Base-by-base conservation (phyloP, 768 basidiomycete genomes). In the Fibroporia radiculosa region DNA sequence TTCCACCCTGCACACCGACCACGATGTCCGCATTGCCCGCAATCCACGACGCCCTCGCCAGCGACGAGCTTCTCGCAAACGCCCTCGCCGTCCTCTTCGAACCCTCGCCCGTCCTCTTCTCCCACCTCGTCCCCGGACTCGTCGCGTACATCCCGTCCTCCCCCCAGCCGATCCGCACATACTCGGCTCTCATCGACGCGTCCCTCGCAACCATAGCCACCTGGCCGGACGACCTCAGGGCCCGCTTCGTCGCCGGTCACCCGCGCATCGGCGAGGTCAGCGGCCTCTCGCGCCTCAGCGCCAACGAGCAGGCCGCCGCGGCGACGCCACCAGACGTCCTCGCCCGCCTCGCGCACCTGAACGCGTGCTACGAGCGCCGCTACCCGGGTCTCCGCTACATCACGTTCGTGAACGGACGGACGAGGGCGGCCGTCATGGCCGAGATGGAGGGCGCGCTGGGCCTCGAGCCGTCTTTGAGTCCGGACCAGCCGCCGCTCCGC, bases 401-500 rank as follows among this genome's bases (percentile, higher is more conserved):
- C 65, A 93, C 90, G 4, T 96, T 93, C 57, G 93, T 95, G 31
- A 90, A 92, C 56, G 88, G 89, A 26, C 75, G 92, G 47, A 75
- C 76, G 48, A 70, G 91, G 29, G 73, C 73, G 26, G 72, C 62
- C 36, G 82, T 96, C 53, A 81, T 77, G 29, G 71, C 78, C 52
- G 89, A 93, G 66, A 84, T 96, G 74, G 88, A 93, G 62, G 70
- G 69, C 45, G 69, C 68, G 42, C 66, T 93, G 26, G 71, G 66
- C 3, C 57, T 80, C 12, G 50, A 57, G 39, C 77, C 75, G 59
- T 75, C 75, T 12, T 55, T 77, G 40, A 72, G 67, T 19, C 61
- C 73, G 7, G 58, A 66, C 2, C 57, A 71, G 34, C 74, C 75
- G 0, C 45, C 52, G 1, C 47, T 74, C 13, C 64, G 62, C 7